Conservation (phyloP, 1,284 basidiomycete species). For the Sporisorium iseilematis-ciliati region DNA sequence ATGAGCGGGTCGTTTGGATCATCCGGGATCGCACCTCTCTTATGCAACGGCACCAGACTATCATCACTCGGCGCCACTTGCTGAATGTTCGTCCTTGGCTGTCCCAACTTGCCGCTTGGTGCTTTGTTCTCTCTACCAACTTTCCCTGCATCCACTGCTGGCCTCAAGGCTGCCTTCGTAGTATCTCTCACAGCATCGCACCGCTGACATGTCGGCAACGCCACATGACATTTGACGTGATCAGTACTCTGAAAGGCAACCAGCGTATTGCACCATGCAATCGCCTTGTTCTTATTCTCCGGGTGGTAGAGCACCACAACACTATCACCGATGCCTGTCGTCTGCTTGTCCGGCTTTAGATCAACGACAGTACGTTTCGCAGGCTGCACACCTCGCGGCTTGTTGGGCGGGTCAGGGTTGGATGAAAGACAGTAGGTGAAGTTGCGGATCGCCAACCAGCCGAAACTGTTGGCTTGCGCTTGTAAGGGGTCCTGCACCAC, state of each 20-base stretch:
- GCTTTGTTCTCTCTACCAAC: background rate
- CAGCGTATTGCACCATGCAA: constrained; percentile 49
- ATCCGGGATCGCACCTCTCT: background rate
- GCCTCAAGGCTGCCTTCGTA: background rate
- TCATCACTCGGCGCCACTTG: background rate
- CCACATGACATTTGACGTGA: constrained; percentile 25
- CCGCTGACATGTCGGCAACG: constrained; percentile 43
- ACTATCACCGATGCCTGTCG: constrained; percentile 39
- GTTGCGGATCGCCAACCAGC: constrained; percentile 45
- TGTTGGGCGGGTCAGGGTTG: constrained; percentile 29
- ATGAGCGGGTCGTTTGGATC: constrained; percentile 14
- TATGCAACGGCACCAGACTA: background rate
- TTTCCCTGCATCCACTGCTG: background rate
- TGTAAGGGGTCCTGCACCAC: constrained; percentile 26
- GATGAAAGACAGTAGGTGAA: constrained; percentile 35
- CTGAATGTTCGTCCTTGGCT: background rate
- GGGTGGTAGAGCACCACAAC: constrained; percentile 51
- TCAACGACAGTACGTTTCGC: background rate
- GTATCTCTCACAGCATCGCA: constrained; percentile 30
- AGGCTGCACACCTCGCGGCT: constrained; percentile 33
- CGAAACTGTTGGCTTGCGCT: constrained; percentile 37
- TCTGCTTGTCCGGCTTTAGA: background rate
- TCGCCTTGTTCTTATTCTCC: constrained; percentile 29
- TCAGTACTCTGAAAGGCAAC: constrained; percentile 30
- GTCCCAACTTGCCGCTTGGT: constrained; percentile 1